A percentile compares a stretch with the other conserved stretches of the same genome.
Evolutionary conservation across 768 basidiomycete genomes (phyloP).

Genomic region (Heimioporus sp.): DNA sequence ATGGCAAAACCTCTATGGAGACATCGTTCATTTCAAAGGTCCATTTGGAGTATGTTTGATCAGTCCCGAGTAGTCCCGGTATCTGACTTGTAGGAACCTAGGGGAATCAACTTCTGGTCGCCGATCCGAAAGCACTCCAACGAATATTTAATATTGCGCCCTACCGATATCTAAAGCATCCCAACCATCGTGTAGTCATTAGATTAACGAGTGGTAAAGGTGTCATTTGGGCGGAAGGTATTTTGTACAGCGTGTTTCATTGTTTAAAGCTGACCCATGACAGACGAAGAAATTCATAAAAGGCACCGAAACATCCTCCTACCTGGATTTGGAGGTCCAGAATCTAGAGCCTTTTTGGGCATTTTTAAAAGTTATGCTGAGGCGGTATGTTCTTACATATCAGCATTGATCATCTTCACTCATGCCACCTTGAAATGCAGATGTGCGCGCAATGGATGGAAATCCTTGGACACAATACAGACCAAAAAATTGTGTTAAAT

Average conservation of each 20-base stretch:
- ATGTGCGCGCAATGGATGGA: slow-evolving; percentile 16
- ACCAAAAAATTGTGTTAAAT: slow-evolving; percentile 11
- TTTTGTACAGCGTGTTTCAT: no score
- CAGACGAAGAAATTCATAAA: slow-evolving; percentile 44
- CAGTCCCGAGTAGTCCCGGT: no score
- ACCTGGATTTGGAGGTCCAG: slow-evolving; percentile 52
- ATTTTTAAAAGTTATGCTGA: slow-evolving; percentile 42
- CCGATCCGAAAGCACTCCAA: slow-evolving; percentile 45
- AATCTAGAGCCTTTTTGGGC: slow-evolving; percentile 48
- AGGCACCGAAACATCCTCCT: slow-evolving; percentile 54
- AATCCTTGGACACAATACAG: neutral
- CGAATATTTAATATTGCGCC: slow-evolving; percentile 39
- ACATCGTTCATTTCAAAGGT: no score
- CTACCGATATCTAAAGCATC: slow-evolving; percentile 39
- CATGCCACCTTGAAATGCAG: neutral
- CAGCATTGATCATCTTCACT: no score
- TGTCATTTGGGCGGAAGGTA: slow-evolving; percentile 41
- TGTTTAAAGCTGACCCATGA: no score
- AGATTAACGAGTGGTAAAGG: slow-evolving; percentile 30
- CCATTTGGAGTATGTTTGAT: no score
- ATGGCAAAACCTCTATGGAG: no score
- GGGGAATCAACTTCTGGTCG: slow-evolving; percentile 44
- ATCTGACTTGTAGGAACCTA: slow-evolving; percentile 8
- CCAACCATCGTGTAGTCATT: slow-evolving; percentile 17
- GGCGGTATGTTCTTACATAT: slow-evolving; percentile 10